Evolutionary conservation across 2,329 filamentous ascomycete species (phyloP).

Genomic region (Ophiocordyceps polyrhachis-furcata): DNA sequence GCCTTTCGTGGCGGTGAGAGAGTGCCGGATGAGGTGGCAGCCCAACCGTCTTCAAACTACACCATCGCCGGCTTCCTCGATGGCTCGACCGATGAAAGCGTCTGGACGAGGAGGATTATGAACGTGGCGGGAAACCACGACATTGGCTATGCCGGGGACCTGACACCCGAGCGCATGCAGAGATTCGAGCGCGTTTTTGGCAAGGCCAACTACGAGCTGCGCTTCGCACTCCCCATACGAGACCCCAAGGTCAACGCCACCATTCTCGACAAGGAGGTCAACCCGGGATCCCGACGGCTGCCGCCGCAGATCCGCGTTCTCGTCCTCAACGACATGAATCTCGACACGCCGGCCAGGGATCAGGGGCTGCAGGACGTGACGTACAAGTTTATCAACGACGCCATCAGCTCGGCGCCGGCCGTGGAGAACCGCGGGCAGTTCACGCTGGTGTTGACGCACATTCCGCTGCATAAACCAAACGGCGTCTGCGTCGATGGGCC

Average conservation of each 20-base stretch:
- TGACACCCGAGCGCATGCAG: slow-evolving; percentile 53
- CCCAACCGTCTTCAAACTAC: slow-evolving; percentile 28
- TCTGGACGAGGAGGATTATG: slow-evolving; percentile 63
- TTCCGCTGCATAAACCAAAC: slow-evolving; percentile 68
- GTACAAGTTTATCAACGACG: slow-evolving; percentile 55
- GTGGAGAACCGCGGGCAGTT: slow-evolving; percentile 47
- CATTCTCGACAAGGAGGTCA: slow-evolving; percentile 20
- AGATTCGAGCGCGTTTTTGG: slow-evolving; percentile 79
- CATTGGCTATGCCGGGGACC: slow-evolving; percentile 85
- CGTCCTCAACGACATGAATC: slow-evolving; percentile 80
- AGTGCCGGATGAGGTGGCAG: slow-evolving; percentile 37
- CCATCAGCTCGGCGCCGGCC: slow-evolving; percentile 42
- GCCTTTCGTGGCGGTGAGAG: slow-evolving; percentile 53
- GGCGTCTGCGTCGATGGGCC: slow-evolving; percentile 75
- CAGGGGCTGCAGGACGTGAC: slow-evolving; percentile 52
- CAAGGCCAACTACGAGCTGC: slow-evolving; percentile 75
- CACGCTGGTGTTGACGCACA: slow-evolving; percentile 77
- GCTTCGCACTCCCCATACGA: slow-evolving; percentile 41
- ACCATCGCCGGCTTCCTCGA: slow-evolving; percentile 30
- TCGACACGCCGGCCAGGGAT: slow-evolving; percentile 64
- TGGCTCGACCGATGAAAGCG: slow-evolving; percentile 21
- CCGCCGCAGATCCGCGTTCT: slow-evolving; percentile 61
- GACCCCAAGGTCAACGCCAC: slow-evolving; percentile 20
- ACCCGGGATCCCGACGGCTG: slow-evolving; percentile 27
- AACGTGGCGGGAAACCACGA: slow-evolving; percentile 93